Percentiles rank a stretch among this genome's conserved stretches.
phyloP scores from a whole-genome alignment of 108 stramenopile species.

The Pseudonitzschia pungens region DNA sequence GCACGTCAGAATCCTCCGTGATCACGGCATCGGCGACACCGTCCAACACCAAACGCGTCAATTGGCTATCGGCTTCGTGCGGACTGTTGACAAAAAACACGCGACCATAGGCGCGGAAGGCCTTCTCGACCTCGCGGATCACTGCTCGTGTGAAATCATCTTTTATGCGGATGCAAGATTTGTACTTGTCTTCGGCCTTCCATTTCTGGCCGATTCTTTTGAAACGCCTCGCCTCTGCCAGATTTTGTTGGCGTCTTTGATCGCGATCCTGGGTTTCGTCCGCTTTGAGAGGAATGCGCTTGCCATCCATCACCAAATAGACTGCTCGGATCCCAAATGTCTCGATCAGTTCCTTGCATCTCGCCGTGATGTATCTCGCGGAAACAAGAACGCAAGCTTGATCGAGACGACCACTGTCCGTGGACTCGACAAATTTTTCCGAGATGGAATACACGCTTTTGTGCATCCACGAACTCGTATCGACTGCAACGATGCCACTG shows the following conservation, averaged over 20 bases:
- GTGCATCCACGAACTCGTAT: slow-evolving; percentile 87
- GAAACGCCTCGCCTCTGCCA: slow-evolving; percentile 62
- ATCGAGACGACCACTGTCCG: slow-evolving; percentile 46
- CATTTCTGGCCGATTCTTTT: slow-evolving; percentile 33
- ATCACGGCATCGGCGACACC: slow-evolving; percentile 85
- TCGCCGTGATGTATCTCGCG: slow-evolving; percentile 54
- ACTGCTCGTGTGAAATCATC: slow-evolving; percentile 63
- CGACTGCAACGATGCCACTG: slow-evolving; percentile 63
- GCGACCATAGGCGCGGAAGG: slow-evolving; percentile 15
- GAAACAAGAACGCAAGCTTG: slow-evolving; percentile 49
- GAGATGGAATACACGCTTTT: slow-evolving; percentile 82
- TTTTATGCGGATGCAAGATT: slow-evolving; percentile 63
- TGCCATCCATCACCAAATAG: slow-evolving; percentile 83
- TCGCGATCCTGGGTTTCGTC: slow-evolving; percentile 73
- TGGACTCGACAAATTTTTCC: slow-evolving; percentile 67
- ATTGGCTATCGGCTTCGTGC: slow-evolving; percentile 97
- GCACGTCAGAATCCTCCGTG: slow-evolving; percentile 89
- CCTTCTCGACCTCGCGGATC: slow-evolving; percentile 25
- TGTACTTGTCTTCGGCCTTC: slow-evolving; percentile 75
- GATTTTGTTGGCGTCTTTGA: slow-evolving; percentile 45
- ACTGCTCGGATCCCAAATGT: slow-evolving; percentile 46
- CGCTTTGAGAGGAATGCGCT: slow-evolving; percentile 78
- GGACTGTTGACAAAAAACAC: slow-evolving; percentile 85
- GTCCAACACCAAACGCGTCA: slow-evolving; percentile 81
- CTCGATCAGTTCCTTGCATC: slow-evolving; percentile 65